Evolutionary conservation across 495 filamentous ascomycete species (phyloP).

Genomic region (Parathielavia appendiculata): DNA sequence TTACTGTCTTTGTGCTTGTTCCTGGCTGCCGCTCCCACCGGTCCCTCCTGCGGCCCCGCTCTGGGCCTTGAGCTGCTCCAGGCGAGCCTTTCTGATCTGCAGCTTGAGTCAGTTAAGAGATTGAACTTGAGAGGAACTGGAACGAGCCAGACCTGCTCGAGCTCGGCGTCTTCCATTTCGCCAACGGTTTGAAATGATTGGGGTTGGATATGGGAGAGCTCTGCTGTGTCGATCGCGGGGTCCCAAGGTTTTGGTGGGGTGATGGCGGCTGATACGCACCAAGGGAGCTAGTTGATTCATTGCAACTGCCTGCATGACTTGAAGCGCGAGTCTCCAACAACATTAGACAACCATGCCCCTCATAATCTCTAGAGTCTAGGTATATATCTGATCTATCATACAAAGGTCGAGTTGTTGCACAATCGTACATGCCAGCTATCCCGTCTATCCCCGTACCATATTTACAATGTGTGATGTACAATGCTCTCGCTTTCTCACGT

Average conservation of each 20-base stretch:
- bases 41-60: constrained; percentile 41
- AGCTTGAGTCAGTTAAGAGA: neutral
- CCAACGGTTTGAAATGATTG: neutral
- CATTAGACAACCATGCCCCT: neutral
- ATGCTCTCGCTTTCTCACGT: too few relatives aligned
- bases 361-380: neutral
- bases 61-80: constrained; percentile 84
- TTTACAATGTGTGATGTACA: too few relatives aligned
- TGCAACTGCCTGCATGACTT: too few relatives aligned
- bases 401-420: too few relatives aligned
- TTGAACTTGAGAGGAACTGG: neutral
- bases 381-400: too few relatives aligned
- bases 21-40: constrained; percentile 48
- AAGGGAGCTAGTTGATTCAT: neutral
- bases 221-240: constrained; percentile 4
- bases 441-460: neutral
- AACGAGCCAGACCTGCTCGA: constrained; percentile 60
- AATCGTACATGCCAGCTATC: too few relatives aligned
- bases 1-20: constrained; percentile 57
- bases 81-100: constrained; percentile 81
- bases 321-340: too few relatives aligned
- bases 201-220: constrained; percentile 1
- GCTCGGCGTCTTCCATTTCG: constrained; percentile 77
- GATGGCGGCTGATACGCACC: neutral
- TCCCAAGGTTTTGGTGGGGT: constrained; percentile 6